phyloP scores from a whole-genome alignment of 208 protist species.

The Trypanosoma grayi region DNA sequence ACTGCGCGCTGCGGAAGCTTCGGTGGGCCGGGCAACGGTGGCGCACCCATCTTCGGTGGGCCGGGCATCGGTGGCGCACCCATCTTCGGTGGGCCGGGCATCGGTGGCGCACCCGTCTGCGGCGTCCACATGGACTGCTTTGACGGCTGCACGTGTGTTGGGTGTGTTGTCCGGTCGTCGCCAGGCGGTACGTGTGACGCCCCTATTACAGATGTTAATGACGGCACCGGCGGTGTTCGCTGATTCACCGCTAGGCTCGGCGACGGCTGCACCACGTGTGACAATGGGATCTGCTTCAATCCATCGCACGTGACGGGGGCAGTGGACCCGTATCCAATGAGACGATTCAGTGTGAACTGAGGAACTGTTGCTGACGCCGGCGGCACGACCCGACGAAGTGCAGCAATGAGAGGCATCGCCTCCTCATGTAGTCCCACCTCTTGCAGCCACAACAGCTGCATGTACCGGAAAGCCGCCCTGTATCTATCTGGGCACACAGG shows the following conservation, averaged over 20 bases:
- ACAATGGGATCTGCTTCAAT: no score
- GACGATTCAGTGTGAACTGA: conserved; percentile 23
- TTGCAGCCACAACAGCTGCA: conserved; percentile 71
- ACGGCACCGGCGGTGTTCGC: conserved; percentile 1
- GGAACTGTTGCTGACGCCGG: not conserved
- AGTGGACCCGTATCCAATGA: not conserved
- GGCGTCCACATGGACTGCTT: not conserved
- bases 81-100: not conserved
- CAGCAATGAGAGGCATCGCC: conserved; percentile 20
- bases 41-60: no score
- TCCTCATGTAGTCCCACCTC: conserved; percentile 53
- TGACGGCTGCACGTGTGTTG: conserved; percentile 4
- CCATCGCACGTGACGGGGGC: no score
- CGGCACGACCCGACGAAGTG: conserved; percentile 6
- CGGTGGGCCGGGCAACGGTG: no score
- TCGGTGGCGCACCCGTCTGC: not conserved
- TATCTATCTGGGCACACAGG: conserved; percentile 28
- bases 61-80: not conserved
- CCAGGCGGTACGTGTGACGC: not conserved
- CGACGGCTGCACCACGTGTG: no score
- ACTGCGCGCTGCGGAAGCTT: no score
- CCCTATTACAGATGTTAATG: not conserved
- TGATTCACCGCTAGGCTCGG: no score
- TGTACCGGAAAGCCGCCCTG: conserved; percentile 43
- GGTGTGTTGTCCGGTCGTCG: not conserved